phyloP scores from a whole-genome alignment of 2,329 filamentous ascomycete genomes.

The Exophiala spinifera region DNA sequence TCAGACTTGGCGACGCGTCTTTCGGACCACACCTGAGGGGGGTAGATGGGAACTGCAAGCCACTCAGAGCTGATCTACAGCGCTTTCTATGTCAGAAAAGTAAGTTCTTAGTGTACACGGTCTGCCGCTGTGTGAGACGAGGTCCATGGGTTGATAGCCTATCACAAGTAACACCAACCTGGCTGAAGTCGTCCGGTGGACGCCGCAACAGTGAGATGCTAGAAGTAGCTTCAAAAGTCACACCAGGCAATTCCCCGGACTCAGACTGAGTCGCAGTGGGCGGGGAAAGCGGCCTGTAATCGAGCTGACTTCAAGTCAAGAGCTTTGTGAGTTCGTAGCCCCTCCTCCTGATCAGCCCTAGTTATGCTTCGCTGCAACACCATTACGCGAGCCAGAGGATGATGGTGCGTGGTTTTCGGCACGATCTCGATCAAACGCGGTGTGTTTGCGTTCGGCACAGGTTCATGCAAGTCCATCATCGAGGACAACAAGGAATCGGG shows the following conservation, averaged over 20 bases:
- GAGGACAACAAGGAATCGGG: slow-evolving; percentile 6
- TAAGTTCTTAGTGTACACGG: too few relatives aligned
- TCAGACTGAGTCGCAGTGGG: slow-evolving; percentile 11
- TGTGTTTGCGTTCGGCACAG: neutral
- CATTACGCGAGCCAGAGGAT: slow-evolving; percentile 6
- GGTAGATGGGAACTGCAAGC: neutral
- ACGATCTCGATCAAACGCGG: slow-evolving; percentile 12
- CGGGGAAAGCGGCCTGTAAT: slow-evolving; percentile 11
- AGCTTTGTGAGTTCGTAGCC: slow-evolving; percentile 5
- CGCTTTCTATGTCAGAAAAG: too few relatives aligned
- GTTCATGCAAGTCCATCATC: neutral
- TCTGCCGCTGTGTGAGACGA: too few relatives aligned
- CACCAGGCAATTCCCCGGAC: slow-evolving; percentile 13
- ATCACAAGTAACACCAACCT: neutral
- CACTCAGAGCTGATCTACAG: neutral
- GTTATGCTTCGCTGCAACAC: slow-evolving; percentile 12
- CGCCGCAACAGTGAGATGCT: neutral
- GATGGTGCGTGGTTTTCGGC: neutral
- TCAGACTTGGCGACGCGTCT: slow-evolving; percentile 2
- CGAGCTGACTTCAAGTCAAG: slow-evolving; percentile 3
- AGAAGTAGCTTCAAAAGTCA: slow-evolving; percentile 2
- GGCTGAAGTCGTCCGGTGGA: neutral
- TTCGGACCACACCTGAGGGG: neutral
- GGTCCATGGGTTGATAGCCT: too few relatives aligned
- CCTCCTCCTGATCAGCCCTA: slow-evolving; percentile 12